Evolutionary conservation across 352 stramenopile genomes (phyloP), one percentile per base, ranked within the genome.

Genomic region (Poterioochromonas sp.): DNA sequence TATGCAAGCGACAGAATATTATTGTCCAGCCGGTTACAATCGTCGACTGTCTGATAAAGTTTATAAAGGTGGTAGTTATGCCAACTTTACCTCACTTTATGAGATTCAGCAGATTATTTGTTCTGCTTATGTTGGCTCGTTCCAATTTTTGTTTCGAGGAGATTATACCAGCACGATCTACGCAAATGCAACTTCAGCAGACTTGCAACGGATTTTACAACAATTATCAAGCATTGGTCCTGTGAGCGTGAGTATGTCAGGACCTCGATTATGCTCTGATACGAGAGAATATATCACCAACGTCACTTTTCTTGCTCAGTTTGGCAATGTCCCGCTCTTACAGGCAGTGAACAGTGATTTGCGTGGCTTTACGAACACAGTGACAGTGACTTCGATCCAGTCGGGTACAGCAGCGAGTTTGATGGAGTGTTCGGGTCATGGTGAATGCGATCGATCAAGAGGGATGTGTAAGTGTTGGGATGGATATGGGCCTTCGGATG

Each of bases 381-480:
- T 32, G 5, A 68, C 70, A 41, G 40, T 8, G 70, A 70, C 37
- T 12, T 41, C n/a, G n/a, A 11, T 32, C 26, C 26, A 41, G 34
- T 44, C 18, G 80, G 51, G 26, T 82, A 64, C 1, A 78, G 81
- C 64, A 90, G 90, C 74, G 80, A 87, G 20, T 87, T 85, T 1
- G 86, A 91, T 53, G n/a, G 88, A 93, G 63, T 93, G 88, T 80
- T 90, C 86, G 54, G 80, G 82, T 26, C 86, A 85, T 1, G 88
- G 88, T 1, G 78, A 84, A 0, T 93, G 88, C 69, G 88, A 93
- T 63, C 85, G 86, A 32, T 89, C 83, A 77, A 91, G 78, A 22
- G 88, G 85, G 0, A 51, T 84, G 26, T 93, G 88, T 83, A 87
- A 88, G 34, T 93, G 88, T 63, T 86, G 86, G n/a, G 62, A 82